Base-by-base conservation (phyloP, 106 monocot species). In the Apostasia shenzhenica region DNA sequence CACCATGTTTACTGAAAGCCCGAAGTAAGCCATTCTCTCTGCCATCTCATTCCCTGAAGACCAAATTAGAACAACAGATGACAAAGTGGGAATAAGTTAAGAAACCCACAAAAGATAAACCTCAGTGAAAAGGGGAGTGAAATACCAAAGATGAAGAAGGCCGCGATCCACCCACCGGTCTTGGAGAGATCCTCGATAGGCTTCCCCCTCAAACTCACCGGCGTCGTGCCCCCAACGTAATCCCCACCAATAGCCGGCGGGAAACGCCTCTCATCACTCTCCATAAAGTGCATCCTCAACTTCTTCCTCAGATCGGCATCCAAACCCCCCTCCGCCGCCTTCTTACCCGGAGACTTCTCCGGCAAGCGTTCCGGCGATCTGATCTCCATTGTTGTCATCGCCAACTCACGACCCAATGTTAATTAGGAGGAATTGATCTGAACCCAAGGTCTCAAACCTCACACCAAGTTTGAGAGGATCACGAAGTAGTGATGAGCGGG, bases 21-120 rank as follows among this genome's bases (percentile, higher is more conserved):
- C 94, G 73, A 85, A 95, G 77, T 95, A 95, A 8, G 94, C 94
- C 82, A 95, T 81, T 68, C 94, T 81, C 78, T 95, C 94, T 55
- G 94, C 94, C 91, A 95, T 80, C 75, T 95, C 94, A 79, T 95
- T 95, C 43, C 94, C 93, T 94, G 41, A 69, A 41, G 9, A 52
- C 47, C 37, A 67, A 26, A 26, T 26, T 26, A 26, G 26, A 26
- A 26, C 26, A 26, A 26, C 26, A 26, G 26, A 26, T 26, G 26
- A 26, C 26, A 26, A 26, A 0, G 26, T 26, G 26, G 26, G 26
- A 26, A 26, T 26, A 26, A 26, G 26, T 26, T 26, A 26, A 26
- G 26, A 26, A 26, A 26, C 26, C 26, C 26, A 26, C 26, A 26
- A 26, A 26, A 26, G 26, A 26, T 26, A 26, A 26, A 26, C 26